These are phyloP conservation scores for Funneliformis mosseae DNA, from an alignment of 192 early-diverging fungal species.

Conservation along the genomic window DNA sequence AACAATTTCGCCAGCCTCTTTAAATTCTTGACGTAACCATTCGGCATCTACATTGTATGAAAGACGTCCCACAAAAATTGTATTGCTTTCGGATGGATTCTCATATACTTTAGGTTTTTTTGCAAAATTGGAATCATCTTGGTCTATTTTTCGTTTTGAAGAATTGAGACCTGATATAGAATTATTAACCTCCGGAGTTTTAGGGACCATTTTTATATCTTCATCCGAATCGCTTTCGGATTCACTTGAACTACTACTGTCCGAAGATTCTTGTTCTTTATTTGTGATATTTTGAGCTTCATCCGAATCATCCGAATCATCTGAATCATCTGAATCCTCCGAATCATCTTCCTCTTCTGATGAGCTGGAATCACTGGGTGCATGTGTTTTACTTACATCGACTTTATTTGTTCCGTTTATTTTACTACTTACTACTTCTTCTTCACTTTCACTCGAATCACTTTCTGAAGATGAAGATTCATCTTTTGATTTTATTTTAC, in stretches of 20 bases:
- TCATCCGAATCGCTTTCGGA: neutral
- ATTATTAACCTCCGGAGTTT: neutral
- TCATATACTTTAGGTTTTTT: slow-evolving; percentile 18
- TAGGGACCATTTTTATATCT: neutral
- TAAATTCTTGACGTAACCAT: slow-evolving; percentile 60
- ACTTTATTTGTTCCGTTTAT: neutral
- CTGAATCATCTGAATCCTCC: neutral
- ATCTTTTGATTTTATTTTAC: neutral
- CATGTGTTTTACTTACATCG: neutral
- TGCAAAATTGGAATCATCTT: neutral
- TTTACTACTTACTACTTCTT: neutral
- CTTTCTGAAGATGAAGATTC: neutral
- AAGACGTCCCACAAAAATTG: slow-evolving; percentile 75
- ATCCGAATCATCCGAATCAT: neutral
- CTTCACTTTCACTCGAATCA: neutral
- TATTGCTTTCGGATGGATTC: neutral
- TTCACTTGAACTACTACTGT: neutral
- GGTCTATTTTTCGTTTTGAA: neutral
- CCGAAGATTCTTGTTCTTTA: neutral
- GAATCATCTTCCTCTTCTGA: neutral
- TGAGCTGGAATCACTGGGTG: neutral
- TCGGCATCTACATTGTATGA: slow-evolving; percentile 74
- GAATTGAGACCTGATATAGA: neutral
- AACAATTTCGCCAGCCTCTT: slow-evolving; percentile 69
- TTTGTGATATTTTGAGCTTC: neutral